Evolutionary conservation across 306 rosid genomes (phyloP).

Genomic region (Rosa persica): DNA sequence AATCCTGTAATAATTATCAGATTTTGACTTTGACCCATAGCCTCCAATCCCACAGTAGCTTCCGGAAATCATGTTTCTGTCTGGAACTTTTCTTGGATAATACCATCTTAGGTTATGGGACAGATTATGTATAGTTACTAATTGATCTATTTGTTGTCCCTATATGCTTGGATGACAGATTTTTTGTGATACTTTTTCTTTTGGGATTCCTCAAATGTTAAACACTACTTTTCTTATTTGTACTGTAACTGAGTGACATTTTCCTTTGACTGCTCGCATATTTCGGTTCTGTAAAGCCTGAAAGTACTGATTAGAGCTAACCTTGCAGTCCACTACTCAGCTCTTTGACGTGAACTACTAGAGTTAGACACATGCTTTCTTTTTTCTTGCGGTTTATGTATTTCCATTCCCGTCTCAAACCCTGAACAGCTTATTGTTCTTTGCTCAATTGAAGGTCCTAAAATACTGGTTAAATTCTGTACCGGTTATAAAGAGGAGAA

Average conservation of each 20-base stretch:
- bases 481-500: conserved; percentile 54
- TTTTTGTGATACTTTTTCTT: not conserved
- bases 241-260: not conserved
- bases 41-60: not conserved
- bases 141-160: not conserved
- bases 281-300: not conserved
- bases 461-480: conserved; percentile 61
- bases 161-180: not conserved
- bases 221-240: not conserved
- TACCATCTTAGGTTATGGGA: not conserved
- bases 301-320: not conserved
- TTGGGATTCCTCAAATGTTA: not conserved
- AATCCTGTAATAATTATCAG: not conserved
- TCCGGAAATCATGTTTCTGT: not conserved
- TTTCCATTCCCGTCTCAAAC: not conserved
- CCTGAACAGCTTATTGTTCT: conserved; percentile 26
- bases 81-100: not conserved
- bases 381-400: not conserved
- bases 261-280: not conserved
- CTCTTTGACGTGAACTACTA: not conserved
- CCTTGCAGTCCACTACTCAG: not conserved
- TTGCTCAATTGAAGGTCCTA: conserved; percentile 66
- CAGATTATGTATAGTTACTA: not conserved
- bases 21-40: not conserved
- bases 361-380: not conserved